Evolutionary conservation across 805 yeast genomes (phyloP).

Genomic region (Metschnikowia gelsemii): DNA sequence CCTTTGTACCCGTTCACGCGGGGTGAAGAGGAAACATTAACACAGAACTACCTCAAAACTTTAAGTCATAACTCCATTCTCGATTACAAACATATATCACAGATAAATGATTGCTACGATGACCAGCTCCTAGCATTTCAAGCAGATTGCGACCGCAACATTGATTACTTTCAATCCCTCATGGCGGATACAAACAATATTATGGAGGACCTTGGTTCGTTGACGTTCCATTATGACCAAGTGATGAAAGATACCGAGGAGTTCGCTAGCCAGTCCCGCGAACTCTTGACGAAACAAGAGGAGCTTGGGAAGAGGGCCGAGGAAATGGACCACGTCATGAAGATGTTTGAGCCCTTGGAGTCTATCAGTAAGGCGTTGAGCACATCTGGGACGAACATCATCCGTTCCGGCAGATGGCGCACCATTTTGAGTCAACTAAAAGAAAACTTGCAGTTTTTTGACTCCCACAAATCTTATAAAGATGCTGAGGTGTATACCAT

Average conservation of each 20-base stretch:
- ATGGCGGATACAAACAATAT: slow-evolving; percentile 47
- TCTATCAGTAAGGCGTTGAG: slow-evolving; percentile 66
- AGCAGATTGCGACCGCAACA: slow-evolving; percentile 26
- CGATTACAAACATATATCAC: slow-evolving; percentile 39
- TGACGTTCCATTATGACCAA: slow-evolving; percentile 52
- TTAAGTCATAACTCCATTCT: slow-evolving; percentile 45
- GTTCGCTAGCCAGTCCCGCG: slow-evolving; percentile 57
- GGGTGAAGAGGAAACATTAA: slow-evolving; percentile 33
- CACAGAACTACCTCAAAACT: slow-evolving; percentile 36
- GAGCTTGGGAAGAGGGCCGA: slow-evolving; percentile 41
- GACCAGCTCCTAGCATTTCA: slow-evolving; percentile 36
- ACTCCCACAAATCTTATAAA: slow-evolving; percentile 50
- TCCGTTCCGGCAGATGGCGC: slow-evolving; percentile 40
- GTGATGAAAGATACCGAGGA: slow-evolving; percentile 63
- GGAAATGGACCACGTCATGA: slow-evolving; percentile 49
- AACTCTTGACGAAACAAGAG: slow-evolving; percentile 47
- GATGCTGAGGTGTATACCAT: slow-evolving; percentile 68
- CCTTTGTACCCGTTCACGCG: slow-evolving; percentile 38
- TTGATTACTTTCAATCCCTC: slow-evolving; percentile 31
- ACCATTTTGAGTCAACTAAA: slow-evolving; percentile 57
- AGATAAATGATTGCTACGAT: slow-evolving; percentile 38
- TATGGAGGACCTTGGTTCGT: slow-evolving; percentile 43
- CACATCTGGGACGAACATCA: slow-evolving; percentile 63
- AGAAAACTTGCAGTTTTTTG: slow-evolving; percentile 60
- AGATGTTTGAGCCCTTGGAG: slow-evolving; percentile 69